These are phyloP conservation scores for Diospyros lotus DNA, from an alignment of 148 eudicot species.

Conservation along the genomic window DNA sequence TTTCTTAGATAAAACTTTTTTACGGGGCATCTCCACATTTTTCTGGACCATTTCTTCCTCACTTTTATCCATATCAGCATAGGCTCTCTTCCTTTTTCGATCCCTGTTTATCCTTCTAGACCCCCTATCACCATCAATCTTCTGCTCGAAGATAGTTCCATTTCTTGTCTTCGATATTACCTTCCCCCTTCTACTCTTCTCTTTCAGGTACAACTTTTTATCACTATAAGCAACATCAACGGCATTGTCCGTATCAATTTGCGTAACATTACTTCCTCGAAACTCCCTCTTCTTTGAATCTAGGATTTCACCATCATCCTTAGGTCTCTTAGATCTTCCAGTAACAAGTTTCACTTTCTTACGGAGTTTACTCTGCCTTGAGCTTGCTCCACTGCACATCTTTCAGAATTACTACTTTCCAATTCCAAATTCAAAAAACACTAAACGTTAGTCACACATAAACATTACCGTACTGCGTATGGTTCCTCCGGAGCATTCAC, in stretches of 20 bases:
- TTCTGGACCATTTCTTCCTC: background rate
- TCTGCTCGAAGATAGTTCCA: background rate
- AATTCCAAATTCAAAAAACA: slow-evolving; percentile 1
- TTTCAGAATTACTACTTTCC: background rate
- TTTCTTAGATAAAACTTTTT: background rate
- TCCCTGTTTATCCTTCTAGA: background rate
- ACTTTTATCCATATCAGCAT: background rate
- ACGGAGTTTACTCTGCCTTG: slow-evolving; percentile 9
- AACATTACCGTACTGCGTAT: background rate
- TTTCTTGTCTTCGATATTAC: background rate
- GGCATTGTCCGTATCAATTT: background rate
- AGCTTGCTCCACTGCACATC: slow-evolving; percentile 20
- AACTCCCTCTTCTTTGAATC: slow-evolving; percentile 12
- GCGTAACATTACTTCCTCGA: slow-evolving; percentile 4
- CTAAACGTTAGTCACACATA: too few relatives aligned
- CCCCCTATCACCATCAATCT: background rate
- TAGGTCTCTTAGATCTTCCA: slow-evolving; percentile 7
- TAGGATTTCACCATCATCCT: slow-evolving; percentile 5
- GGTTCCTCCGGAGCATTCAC: background rate
- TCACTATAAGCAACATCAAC: slow-evolving; percentile 7
- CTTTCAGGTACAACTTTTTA: slow-evolving; percentile 12
- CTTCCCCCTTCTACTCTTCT: slow-evolving; percentile 6
- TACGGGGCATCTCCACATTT: background rate
- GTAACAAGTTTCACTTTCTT: slow-evolving; percentile 20
- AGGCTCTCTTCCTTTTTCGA: slow-evolving; percentile 21